These are phyloP conservation scores for Phoma sp. DNA, from an alignment of 2,329 filamentous ascomycete genomes.

Conservation along the genomic window DNA sequence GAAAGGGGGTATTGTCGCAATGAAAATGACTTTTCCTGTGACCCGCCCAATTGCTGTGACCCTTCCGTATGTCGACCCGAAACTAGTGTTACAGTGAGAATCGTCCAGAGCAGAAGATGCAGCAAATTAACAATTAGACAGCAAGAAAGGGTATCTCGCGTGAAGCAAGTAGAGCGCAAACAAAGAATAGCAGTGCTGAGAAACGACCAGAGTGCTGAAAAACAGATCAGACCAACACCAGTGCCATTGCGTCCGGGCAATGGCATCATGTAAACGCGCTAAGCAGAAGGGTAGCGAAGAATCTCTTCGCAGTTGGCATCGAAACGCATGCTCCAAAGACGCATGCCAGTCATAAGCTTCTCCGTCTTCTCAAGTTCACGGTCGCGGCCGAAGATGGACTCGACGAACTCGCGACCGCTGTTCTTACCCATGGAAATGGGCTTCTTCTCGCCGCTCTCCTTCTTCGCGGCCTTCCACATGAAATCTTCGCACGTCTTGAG, in stretches of 20 bases:
- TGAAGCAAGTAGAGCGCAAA: constrained; percentile 42
- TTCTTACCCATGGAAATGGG: constrained; percentile 81
- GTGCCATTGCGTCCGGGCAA: constrained; percentile 35
- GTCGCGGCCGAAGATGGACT: constrained; percentile 92
- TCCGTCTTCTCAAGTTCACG: constrained; percentile 89
- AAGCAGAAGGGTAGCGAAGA: constrained; percentile 62
- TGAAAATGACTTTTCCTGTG: constrained; percentile 48
- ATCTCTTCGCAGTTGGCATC: constrained; percentile 96
- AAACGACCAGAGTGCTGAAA: too few species aligned
- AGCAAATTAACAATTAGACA: constrained; percentile 47
- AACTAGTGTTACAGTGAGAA: constrained; percentile 47
- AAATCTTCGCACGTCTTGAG: constrained; percentile 91
- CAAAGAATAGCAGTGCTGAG: constrained; percentile 19
- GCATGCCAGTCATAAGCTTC: constrained; percentile 87
- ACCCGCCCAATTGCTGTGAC: constrained; percentile 46
- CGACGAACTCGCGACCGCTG: constrained; percentile 92
- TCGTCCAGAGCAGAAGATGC: constrained; percentile 42
- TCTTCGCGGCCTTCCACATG: constrained; percentile 90
- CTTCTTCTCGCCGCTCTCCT: constrained; percentile 67
- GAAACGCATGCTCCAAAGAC: constrained; percentile 91
- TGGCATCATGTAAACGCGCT: constrained; percentile 24
- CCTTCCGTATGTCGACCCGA: constrained; percentile 28
- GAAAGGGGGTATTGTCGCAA: constrained; percentile 46
- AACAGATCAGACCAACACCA: constrained; percentile 34
- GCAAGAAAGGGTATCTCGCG: constrained; percentile 51